These are phyloP conservation scores for Blastobotrys arbuscula DNA, from an alignment of 1,139 yeast species.

Conservation along the genomic window DNA sequence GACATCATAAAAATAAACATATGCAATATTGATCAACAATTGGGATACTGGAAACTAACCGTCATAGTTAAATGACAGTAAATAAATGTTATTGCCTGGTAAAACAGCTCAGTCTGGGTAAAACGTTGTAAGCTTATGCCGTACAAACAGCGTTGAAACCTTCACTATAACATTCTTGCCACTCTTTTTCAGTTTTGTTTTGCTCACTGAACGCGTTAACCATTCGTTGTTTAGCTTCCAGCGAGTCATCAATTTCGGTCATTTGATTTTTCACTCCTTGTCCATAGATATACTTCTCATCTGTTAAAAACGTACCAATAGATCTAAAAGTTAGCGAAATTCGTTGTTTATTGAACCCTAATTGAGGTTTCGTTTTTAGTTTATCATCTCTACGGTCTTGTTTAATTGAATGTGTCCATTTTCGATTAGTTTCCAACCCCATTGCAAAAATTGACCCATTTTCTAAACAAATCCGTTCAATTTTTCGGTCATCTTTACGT, in stretches of 20 bases:
- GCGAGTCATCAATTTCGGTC: neutral
- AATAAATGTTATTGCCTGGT: too few species aligned
- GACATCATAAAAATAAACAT: too few species aligned
- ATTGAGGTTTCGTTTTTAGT: neutral
- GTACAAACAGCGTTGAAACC: slow-evolving; percentile 6
- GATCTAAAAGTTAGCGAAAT: slow-evolving; percentile 5
- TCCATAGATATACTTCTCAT: neutral
- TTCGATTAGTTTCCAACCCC: slow-evolving; percentile 7
- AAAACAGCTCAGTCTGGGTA: neutral
- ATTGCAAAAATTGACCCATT: slow-evolving; percentile 1
- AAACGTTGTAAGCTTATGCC: too few species aligned
- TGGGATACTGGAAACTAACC: too few species aligned
- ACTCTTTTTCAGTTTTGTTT: neutral
- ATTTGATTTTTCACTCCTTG: neutral
- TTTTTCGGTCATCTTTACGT: neutral
- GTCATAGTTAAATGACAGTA: too few species aligned
- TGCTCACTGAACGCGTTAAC: neutral
- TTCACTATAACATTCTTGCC: neutral
- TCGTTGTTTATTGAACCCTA: neutral
- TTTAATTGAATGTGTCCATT: slow-evolving; percentile 10
- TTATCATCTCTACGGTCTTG: neutral
- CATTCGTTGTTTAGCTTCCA: neutral
- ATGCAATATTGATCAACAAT: too few species aligned
- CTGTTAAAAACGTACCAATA: slow-evolving; percentile 6
- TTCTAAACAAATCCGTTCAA: neutral